These are phyloP conservation scores for Gaultheria prostrata DNA, from an alignment of 148 eudicot species.

Conservation along the genomic window DNA sequence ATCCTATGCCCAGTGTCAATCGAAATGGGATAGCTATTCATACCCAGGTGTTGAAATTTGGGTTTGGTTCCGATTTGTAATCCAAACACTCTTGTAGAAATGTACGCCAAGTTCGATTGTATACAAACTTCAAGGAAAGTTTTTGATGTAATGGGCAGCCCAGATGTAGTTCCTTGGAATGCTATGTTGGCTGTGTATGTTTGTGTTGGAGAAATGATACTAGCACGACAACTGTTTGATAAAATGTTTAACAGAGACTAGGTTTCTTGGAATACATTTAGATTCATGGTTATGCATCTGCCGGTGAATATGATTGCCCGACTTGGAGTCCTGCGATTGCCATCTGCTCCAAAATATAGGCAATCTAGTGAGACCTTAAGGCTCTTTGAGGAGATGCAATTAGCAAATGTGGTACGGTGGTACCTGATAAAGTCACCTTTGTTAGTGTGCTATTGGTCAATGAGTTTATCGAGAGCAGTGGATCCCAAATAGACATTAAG, in stretches of 20 bases:
- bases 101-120: conserved; percentile 16
- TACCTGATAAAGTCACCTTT: no score
- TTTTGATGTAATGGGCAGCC: conserved; percentile 8
- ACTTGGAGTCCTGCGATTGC: background rate
- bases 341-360: background rate
- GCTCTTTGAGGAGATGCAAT: no score
- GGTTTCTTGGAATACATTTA: conserved; percentile 25
- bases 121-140: conserved; percentile 7
- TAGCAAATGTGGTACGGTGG: no score
- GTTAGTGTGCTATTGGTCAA: conserved; percentile 23
- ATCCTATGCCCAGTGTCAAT: no score
- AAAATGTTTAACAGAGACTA: conserved; percentile 12
- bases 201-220: conserved; percentile 9
- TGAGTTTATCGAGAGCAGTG: conserved; percentile 12
- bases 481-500: conserved; percentile 16
- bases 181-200: conserved; percentile 21
- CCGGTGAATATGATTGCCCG: background rate
- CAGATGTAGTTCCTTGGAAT: conserved; percentile 19
- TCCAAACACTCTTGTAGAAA: conserved; percentile 21
- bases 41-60: conserved; percentile 19
- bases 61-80: conserved; percentile 19
- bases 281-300: conserved; percentile 23
- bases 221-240: conserved; percentile 20
- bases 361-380: conserved; percentile 15
- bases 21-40: conserved; percentile 15